Evolutionary conservation across 2,329 filamentous ascomycete species (phyloP), one percentile per base, ranked within the genome.

Genomic region (Arthrinium phaeospermum): DNA sequence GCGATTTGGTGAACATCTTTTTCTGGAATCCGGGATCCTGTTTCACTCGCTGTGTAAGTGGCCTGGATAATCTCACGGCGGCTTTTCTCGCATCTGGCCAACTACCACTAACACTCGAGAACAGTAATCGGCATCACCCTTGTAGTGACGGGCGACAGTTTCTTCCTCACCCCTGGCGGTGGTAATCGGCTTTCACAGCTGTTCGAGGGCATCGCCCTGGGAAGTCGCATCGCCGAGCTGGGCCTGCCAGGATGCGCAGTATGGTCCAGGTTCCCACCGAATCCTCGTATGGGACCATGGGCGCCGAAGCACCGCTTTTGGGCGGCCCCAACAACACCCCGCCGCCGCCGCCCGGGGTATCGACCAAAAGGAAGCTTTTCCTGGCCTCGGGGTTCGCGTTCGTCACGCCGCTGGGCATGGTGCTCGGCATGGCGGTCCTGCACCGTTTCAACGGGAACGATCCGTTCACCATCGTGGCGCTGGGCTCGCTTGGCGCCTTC

Each of bases 111-210:
- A 67, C 8, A 16, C 16, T 47, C 30, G 22, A 24, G 5, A 8
- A n/a, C 57, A 83, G 82, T 86, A 24, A 85, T 87, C 53, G 85
- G 85, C 49, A 79, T 87, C 44, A 86, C 85, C 0, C 81, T 86
- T 4, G 84, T 81, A 34, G 78, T 81, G 34, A 75, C 77, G 1
- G 76, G 76, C 4, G 77, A 79, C 61, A 74, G 73, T 14, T 76
- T 72, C 34, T 79, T 79, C 69, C 49, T 70, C n/a, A 75, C 73
- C 16, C 16, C 77, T 79, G 13, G 70, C 77, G 3, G 71, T 76
- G 14, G 88, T 90, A 41, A 88, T 90, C 68, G 80, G 89, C 69
- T 89, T 90, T 79, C 88, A 89, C 88, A 89, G 76, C 87, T 88
- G 80, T 88, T 91, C 77, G 88, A 90, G 78, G 88, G 88, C 34